phyloP scores from a whole-genome alignment of 73 alveolate genomes.

The Stentor coeruleus region DNA sequence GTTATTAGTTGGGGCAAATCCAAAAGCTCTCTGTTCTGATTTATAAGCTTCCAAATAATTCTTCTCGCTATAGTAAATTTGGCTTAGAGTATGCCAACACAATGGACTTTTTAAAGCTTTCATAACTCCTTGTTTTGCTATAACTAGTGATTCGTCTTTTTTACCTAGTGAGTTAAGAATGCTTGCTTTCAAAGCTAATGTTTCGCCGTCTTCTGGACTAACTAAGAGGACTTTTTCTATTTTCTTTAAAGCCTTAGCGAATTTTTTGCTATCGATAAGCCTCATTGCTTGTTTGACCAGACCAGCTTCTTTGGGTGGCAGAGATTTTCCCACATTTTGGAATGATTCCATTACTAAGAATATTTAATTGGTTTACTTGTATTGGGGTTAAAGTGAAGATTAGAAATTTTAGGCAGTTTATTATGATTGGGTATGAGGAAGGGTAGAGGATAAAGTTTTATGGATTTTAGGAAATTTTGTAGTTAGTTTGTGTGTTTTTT shows the following conservation, averaged over 20 bases:
- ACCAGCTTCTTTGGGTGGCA: slow-evolving; percentile 7
- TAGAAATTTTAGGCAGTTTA: no score
- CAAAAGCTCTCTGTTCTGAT: slow-evolving; percentile 62
- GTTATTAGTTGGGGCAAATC: slow-evolving; percentile 61
- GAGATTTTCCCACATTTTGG: not conserved
- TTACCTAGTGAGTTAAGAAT: slow-evolving; percentile 39
- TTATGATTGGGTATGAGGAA: no score
- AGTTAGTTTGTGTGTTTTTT: no score
- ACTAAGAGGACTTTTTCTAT: slow-evolving; percentile 40
- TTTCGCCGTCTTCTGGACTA: slow-evolving; percentile 48
- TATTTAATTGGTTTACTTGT: not conserved
- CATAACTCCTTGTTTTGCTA: slow-evolving; percentile 49
- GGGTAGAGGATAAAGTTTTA: no score
- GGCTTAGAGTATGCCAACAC: slow-evolving; percentile 86
- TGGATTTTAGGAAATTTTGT: no score
- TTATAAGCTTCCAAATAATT: slow-evolving; percentile 78
- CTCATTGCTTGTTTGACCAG: not conserved
- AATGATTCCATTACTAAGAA: slow-evolving; percentile 15
- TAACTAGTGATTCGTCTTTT: slow-evolving; percentile 39
- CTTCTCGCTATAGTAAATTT: slow-evolving; percentile 67
- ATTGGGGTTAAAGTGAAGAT: no score
- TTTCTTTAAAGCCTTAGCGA: slow-evolving; percentile 41
- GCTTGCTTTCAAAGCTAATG: slow-evolving; percentile 55
- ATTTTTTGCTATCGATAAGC: slow-evolving; percentile 42
- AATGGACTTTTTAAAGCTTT: slow-evolving; percentile 55